A percentile compares a stretch with the other conserved stretches of the same genome.
These are phyloP conservation scores for Colletotrichum musicola DNA, from an alignment of 2,329 filamentous ascomycete genomes.

Conservation along the genomic window DNA sequence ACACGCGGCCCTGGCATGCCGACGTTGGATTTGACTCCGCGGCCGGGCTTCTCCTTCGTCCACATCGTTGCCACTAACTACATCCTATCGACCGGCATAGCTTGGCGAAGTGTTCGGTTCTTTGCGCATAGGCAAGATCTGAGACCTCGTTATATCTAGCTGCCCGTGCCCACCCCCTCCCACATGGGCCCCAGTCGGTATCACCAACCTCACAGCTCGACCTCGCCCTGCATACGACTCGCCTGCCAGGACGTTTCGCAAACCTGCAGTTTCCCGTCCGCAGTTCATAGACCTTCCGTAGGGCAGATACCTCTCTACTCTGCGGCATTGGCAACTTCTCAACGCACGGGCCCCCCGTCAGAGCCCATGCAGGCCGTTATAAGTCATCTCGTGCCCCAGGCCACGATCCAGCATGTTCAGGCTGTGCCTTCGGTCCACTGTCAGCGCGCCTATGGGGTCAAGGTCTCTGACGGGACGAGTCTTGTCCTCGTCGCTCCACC, in stretches of 20 bases:
- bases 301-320: constrained; percentile 26
- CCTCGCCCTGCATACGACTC: constrained; percentile 20
- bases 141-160: constrained; percentile 35
- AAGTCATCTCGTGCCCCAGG: constrained; percentile 47
- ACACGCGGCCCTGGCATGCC: constrained; percentile 7
- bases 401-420: constrained; percentile 49
- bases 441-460: constrained; percentile 58
- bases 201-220: constrained; percentile 20
- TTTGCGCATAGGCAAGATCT: background rate
- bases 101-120: background rate
- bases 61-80: background rate
- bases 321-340: constrained; percentile 28
- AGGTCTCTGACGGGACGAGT: constrained; percentile 54
- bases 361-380: constrained; percentile 53
- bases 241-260: constrained; percentile 35
- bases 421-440: constrained; percentile 52
- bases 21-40: constrained; percentile 1
- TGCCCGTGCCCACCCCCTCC: constrained; percentile 14
- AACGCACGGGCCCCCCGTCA: constrained; percentile 49
- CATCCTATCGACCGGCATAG: background rate
- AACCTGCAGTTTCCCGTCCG: constrained; percentile 36
- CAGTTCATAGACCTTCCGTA: constrained; percentile 29
- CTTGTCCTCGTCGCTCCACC: constrained; percentile 60
- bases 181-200: constrained; percentile 29
- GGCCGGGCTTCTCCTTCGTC: background rate